Base-by-base conservation (phyloP, 1,284 basidiomycete genomes). In the Pholiota adiposa region DNA sequence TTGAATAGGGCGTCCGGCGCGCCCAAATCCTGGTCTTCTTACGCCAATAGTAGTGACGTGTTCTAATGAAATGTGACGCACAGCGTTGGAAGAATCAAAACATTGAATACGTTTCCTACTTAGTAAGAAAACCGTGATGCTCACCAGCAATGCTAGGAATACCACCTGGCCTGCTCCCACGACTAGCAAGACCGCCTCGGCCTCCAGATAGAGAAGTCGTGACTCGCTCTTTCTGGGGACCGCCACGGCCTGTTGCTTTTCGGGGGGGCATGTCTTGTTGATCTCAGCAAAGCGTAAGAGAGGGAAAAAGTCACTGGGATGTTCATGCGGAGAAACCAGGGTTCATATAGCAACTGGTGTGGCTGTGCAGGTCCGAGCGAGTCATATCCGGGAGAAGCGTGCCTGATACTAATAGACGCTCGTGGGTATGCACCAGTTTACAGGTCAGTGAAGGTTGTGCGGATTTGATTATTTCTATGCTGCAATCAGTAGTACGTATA, bases 21-120 rank as follows among this genome's bases (percentile, higher is more conserved):
- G 79, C 12, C 89, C 90, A 65, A 81, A 86, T 18, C 77, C 79
- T 21, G 85, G 80, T 21, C 90, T 73, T 63, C 80, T 86, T n/a
- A 90, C 88, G 29, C 89, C 89, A 55, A 88, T 88, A 90, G 65
- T 81, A 86, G 18, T 36, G 53, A 12, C 16, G 38, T 19, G 44
- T 23, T 11, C 44, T 46, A 23, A 27, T 4, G 18, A n/a, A 2
- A 46, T 16, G 27, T 3, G 27, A 27, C 4, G 8, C 41, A 25
- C 9, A 9, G 18, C n/a, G n/a, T n/a, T n/a, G n/a, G 18, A 36
- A 21, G 8, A 46, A n/a, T n/a, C n/a, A 38, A 48, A 62, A 31
- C 8, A 27, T 41, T 23, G n/a, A 33, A 55, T 52, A 31, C 19
- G 4, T 54, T 31, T 18, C n/a, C 56, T 29, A 12, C n/a, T 43